phyloP scores from a whole-genome alignment of 257 asterid genomes.

The Primulina eburnea region DNA sequence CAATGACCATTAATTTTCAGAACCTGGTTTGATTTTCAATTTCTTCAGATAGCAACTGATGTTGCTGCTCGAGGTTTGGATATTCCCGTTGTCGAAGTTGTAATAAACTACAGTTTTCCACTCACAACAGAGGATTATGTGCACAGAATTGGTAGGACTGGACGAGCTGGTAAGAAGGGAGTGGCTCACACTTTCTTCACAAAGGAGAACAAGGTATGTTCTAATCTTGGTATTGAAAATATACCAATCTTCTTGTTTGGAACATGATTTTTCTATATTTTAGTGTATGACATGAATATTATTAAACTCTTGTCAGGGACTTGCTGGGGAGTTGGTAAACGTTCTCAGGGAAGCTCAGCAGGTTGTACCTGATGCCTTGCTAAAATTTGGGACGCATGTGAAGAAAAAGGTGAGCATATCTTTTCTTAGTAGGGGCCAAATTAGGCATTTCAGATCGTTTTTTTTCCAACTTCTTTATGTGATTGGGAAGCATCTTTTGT shows the following conservation, averaged over 20 bases:
- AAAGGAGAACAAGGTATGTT: conserved; percentile 80
- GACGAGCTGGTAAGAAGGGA: conserved; percentile 98
- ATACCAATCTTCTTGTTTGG: neutral
- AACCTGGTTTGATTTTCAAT: conserved; percentile 14
- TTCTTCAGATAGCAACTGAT: conserved; percentile 90
- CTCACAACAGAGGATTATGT: conserved; percentile 96
- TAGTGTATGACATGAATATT: neutral
- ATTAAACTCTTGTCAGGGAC: conserved; percentile 51
- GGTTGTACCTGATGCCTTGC: conserved; percentile 71
- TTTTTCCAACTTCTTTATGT: too few relatives aligned
- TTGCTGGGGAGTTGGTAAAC: conserved; percentile 87
- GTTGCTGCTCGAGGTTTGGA: conserved; percentile 98
- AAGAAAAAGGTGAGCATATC: conserved; percentile 69
- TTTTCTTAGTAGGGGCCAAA: neutral
- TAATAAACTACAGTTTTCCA: conserved; percentile 94
- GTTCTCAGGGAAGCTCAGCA: conserved; percentile 94
- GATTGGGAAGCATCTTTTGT: too few relatives aligned
- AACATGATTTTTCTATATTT: neutral
- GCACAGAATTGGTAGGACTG: conserved; percentile 97
- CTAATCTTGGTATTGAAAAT: neutral
- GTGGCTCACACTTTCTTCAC: conserved; percentile 99
- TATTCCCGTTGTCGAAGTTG: conserved; percentile 96
- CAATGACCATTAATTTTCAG: neutral
- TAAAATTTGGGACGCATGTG: conserved; percentile 96
- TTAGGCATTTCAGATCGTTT: too few relatives aligned